Evolutionary conservation across 2,329 filamentous ascomycete species (phyloP).

Genomic region (Fusarium sp.): DNA sequence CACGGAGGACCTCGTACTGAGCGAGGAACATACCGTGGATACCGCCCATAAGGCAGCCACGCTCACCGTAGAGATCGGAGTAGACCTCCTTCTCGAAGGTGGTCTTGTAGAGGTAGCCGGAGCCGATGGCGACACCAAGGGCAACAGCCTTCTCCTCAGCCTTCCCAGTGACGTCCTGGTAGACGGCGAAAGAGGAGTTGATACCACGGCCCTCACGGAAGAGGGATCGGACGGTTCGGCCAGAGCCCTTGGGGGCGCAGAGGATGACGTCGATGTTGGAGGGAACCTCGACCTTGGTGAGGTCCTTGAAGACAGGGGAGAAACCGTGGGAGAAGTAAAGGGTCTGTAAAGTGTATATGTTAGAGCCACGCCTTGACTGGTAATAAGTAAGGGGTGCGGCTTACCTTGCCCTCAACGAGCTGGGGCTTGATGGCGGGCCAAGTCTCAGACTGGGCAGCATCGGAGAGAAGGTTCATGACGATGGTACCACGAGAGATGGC

Average conservation of each 20-base stretch:
- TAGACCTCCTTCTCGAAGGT: slow-evolving; percentile 99
- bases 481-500: slow-evolving; percentile 94
- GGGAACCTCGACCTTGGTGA: slow-evolving; percentile 98
- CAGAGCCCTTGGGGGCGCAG: slow-evolving; percentile 98
- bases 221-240: slow-evolving; percentile 96
- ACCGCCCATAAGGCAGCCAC: slow-evolving; percentile 99
- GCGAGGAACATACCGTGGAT: slow-evolving; percentile 99
- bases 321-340: slow-evolving; percentile 99
- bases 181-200: slow-evolving; percentile 99
- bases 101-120: slow-evolving; percentile 99
- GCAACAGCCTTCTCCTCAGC: slow-evolving; percentile 98
- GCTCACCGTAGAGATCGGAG: slow-evolving; percentile 99
- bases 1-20: slow-evolving; percentile 99
- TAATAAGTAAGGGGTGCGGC: slow-evolving; percentile 39
- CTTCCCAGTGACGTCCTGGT: slow-evolving; percentile 97
- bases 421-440: slow-evolving; percentile 99
- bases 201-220: slow-evolving; percentile 99
- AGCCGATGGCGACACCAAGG: slow-evolving; percentile 95
- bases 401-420: slow-evolving; percentile 97
- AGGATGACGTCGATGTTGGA: slow-evolving; percentile 98
- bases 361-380: slow-evolving; percentile 25
- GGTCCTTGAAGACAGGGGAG: slow-evolving; percentile 99
- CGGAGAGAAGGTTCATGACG: slow-evolving; percentile 98
- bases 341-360: slow-evolving; percentile 68
- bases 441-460: slow-evolving; percentile 98